Conservation (phyloP, 208 protist genomes). For the Phytomonas francai region DNA sequence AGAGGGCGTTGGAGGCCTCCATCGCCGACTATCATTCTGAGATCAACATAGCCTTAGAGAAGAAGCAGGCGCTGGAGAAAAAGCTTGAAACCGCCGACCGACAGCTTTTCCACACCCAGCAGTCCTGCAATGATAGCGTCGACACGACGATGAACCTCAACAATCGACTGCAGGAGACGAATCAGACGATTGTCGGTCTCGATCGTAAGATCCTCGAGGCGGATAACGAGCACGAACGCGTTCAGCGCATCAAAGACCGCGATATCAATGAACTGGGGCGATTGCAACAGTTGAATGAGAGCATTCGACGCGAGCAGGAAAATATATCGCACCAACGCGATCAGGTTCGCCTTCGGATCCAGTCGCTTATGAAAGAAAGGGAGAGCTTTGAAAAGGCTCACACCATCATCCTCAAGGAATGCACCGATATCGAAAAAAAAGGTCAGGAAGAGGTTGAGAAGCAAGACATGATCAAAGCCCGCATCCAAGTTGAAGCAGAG, state of each 20-base stretch:
- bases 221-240: constrained; percentile 39
- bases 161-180: constrained; percentile 65
- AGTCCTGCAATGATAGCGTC: constrained; percentile 89
- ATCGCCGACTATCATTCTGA: constrained; percentile 41
- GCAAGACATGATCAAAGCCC: constrained; percentile 48
- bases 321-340: constrained; percentile 71
- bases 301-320: constrained; percentile 70
- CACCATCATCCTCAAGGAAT: constrained; percentile 54
- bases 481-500: constrained; percentile 46
- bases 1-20: constrained; percentile 16
- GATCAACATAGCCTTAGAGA: constrained; percentile 48
- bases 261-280: constrained; percentile 70
- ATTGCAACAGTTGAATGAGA: constrained; percentile 81
- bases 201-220: constrained; percentile 69
- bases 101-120: constrained; percentile 80
- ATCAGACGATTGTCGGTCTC: constrained; percentile 55
- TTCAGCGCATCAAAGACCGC: constrained; percentile 59
- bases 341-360: constrained; percentile 54
- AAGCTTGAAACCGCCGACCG: constrained; percentile 87
- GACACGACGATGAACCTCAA: constrained; percentile 84
- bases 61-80: constrained; percentile 58
- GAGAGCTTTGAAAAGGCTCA: constrained; percentile 55
- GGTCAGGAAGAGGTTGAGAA: constrained; percentile 74
- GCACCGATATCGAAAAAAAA: constrained; percentile 54
- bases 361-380: constrained; percentile 43